Percentiles rank a stretch among this genome's conserved stretches.
Evolutionary conservation across 179 eudicot species (phyloP).

Genomic region (Silene noctiflora): DNA sequence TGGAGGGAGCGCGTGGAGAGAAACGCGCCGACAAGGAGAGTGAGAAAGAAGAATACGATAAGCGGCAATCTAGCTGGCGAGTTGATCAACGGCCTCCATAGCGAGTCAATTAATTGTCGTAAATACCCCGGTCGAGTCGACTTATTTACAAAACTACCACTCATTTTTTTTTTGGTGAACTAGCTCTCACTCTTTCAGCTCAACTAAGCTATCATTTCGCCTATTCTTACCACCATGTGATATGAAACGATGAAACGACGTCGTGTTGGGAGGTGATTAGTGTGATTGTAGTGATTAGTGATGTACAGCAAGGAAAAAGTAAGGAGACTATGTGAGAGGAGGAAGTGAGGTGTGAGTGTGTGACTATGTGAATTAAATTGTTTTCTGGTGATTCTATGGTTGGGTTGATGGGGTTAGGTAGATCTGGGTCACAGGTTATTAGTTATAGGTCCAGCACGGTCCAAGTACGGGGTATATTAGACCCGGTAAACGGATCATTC

Average conservation of each 20-base stretch:
- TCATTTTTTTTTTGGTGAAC: conserved; percentile 4
- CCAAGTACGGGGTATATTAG: no score
- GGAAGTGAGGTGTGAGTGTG: background rate
- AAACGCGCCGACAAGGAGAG: conserved; percentile 48
- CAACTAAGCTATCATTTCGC: background rate
- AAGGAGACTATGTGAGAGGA: background rate
- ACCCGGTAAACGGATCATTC: no score
- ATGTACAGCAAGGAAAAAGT: background rate
- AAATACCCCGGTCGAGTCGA: conserved; percentile 16
- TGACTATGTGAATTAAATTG: no score
- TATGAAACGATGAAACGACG: background rate
- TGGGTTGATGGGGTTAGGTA: no score
- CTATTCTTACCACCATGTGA: background rate
- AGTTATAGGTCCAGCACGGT: no score
- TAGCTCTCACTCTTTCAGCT: background rate
- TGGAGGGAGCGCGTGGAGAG: conserved; percentile 53
- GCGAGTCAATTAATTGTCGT: conserved; percentile 19
- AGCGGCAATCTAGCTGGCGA: conserved; percentile 44
- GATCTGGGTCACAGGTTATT: no score
- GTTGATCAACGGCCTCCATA: conserved; percentile 26
- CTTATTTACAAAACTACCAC: conserved; percentile 24
- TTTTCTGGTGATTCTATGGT: no score
- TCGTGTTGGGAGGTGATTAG: background rate
- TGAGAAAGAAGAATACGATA: conserved; percentile 29
- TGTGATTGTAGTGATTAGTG: background rate